These are phyloP conservation scores for Daldinia bambusicola DNA, from an alignment of 495 filamentous ascomycete species.

Conservation along the genomic window DNA sequence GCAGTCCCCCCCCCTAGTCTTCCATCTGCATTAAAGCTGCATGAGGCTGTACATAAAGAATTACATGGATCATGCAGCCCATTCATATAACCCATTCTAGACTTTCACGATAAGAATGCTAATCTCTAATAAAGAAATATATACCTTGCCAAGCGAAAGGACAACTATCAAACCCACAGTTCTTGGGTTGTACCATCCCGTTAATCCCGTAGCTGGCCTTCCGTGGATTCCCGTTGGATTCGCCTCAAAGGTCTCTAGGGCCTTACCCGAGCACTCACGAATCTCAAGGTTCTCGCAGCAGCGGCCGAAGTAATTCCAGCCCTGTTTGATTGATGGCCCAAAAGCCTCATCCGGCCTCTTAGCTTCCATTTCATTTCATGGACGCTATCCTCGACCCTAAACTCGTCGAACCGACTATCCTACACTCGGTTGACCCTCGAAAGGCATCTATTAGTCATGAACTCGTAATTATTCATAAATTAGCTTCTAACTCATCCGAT, in stretches of 20 bases:
- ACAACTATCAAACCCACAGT: background rate
- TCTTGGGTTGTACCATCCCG: slow-evolving; percentile 10
- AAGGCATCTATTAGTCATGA: slow-evolving; percentile 33
- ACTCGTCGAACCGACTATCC: slow-evolving; percentile 35
- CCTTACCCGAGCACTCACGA: slow-evolving; percentile 21
- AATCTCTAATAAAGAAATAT: background rate
- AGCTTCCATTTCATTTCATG: slow-evolving; percentile 30
- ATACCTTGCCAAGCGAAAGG: slow-evolving; percentile 2
- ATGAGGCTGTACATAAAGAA: background rate
- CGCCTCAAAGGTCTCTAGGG: slow-evolving; percentile 5
- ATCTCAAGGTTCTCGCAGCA: slow-evolving; percentile 18
- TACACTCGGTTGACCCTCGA: slow-evolving; percentile 34
- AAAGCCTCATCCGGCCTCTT: background rate
- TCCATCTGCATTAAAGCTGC: slow-evolving; percentile 1
- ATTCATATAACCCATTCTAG: slow-evolving; percentile 17
- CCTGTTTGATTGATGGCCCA: slow-evolving; percentile 21
- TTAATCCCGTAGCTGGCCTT: slow-evolving; percentile 15
- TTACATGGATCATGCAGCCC: slow-evolving; percentile 15
- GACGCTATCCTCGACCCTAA: slow-evolving; percentile 34
- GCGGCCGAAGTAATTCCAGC: slow-evolving; percentile 17
- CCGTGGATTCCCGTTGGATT: slow-evolving; percentile 16
- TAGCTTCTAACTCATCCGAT: slow-evolving; percentile 28
- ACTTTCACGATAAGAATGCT: slow-evolving; percentile 6
- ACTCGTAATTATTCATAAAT: slow-evolving; percentile 32
- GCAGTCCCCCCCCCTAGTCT: background rate